Evolutionary conservation across 108 stramenopile genomes (phyloP), one percentile per base, ranked within the genome.

Genomic region (Cyclotella baltica): DNA sequence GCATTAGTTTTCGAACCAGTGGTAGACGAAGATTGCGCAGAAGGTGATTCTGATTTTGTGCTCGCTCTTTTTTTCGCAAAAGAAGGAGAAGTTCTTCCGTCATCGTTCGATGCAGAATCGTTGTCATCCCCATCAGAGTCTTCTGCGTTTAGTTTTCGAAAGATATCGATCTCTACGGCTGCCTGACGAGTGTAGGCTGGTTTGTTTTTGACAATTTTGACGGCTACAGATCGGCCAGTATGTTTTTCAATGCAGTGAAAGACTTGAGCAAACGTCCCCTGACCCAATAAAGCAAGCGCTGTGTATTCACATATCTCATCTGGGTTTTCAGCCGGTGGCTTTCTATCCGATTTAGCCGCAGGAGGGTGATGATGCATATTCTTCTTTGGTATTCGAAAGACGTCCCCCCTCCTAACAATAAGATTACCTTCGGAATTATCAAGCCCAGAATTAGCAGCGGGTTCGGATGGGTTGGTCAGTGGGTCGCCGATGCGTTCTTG

Each of bases 241-340:
- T 77, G 80, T 22, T 70, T 28, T 27, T 87, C 78, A 50, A 88
- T 72, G 71, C 98, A 98, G 47, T 93, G 80, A 59, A 98, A 97
- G 25, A 98, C 98, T 88, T 98, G 98, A 5, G 98, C 98, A 80
- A 99, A 99, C 27, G 97, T 97, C 9, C 98, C 98, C 75, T 92
- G 92, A 36, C 98, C 98, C 31, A 99, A 72, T n/a, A 90, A 53
- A 18, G 82, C 78, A 36, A 97, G 75, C 16, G 98, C 83, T 16
- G 63, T 67, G 57, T 88, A 92, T 53, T 89, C 67, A n/a, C 77
- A 52, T 9, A 43, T 48, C 23, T 47, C 73, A 15, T 67, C 55
- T 18, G 47, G n/a, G 69, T 25, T 25, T 22, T 52, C 57, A 55
- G n/a, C 19, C 43, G 65, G 31, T 31, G 51, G 6, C 63, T 47